Evolutionary conservation across 1,284 basidiomycete species (phyloP).

Genomic region (Rhodotorula glutinis): DNA sequence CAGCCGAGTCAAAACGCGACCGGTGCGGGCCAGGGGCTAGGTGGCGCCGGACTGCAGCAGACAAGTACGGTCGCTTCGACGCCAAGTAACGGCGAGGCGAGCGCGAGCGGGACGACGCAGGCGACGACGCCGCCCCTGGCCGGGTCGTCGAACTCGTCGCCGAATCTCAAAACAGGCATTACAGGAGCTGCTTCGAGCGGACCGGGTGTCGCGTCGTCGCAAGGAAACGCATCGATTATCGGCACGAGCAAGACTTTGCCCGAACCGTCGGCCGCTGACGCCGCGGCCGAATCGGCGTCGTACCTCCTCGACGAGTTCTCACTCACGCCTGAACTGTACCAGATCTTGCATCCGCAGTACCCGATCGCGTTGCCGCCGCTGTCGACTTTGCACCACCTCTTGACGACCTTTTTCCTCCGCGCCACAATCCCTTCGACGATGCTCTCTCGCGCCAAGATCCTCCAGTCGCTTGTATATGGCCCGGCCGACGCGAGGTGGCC

Average conservation of each 20-base stretch:
- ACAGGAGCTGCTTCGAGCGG: neutral
- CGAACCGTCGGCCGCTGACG: neutral
- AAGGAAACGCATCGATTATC: neutral
- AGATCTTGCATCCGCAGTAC: slow-evolving; percentile 31
- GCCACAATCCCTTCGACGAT: slow-evolving; percentile 31
- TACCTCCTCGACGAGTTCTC: slow-evolving; percentile 11
- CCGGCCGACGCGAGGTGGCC: slow-evolving; percentile 29
- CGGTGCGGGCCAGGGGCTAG: neutral
- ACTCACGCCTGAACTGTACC: slow-evolving; percentile 23
- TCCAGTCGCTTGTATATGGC: slow-evolving; percentile 13
- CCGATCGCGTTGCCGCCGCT: slow-evolving; percentile 26
- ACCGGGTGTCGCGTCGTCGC: too few species aligned
- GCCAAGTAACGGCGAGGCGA: neutral
- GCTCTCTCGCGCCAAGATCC: slow-evolving; percentile 23
- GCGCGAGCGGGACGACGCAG: slow-evolving; percentile 9
- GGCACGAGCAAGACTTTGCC: neutral
- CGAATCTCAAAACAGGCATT: neutral
- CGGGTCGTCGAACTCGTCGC: neutral
- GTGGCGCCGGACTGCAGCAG: neutral
- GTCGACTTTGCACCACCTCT: slow-evolving; percentile 22
- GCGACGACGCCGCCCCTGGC: slow-evolving; percentile 1
- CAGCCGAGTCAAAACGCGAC: neutral
- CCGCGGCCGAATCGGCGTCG: slow-evolving; percentile 1
- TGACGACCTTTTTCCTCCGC: slow-evolving; percentile 34
- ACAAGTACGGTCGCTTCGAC: neutral